A percentile compares a stretch with the other conserved stretches of the same genome.
These are phyloP conservation scores for Aspergillus sp. DNA, from an alignment of 2,329 filamentous ascomycete genomes.

Conservation along the genomic window DNA sequence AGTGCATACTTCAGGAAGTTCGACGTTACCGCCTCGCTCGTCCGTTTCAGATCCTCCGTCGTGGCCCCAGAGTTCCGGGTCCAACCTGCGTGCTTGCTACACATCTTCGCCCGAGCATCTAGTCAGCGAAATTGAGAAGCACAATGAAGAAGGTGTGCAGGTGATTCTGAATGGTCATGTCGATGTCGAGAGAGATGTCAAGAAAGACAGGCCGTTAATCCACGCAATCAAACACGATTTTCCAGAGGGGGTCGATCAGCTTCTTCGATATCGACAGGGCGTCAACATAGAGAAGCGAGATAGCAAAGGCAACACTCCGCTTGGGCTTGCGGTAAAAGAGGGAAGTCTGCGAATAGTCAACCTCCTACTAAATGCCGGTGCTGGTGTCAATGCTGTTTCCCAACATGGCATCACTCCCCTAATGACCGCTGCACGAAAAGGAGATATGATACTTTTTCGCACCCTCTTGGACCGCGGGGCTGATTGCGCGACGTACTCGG, in stretches of 20 bases:
- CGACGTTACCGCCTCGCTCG: no score
- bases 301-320: conserved; percentile 2
- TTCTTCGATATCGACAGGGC: background rate
- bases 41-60: background rate
- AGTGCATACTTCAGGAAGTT: no score
- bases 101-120: background rate
- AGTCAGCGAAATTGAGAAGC: background rate
- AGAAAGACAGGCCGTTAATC: conserved; percentile 4
- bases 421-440: conserved; percentile 8
- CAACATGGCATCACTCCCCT: conserved; percentile 4
- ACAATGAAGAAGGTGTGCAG: background rate
- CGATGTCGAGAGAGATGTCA: background rate
- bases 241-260: background rate
- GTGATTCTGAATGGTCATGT: background rate
- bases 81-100: background rate
- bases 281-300: conserved; percentile 6
- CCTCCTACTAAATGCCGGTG: background rate
- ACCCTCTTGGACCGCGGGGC: conserved; percentile 2
- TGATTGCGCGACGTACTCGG: background rate
- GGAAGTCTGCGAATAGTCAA: background rate
- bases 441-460: background rate
- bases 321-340: conserved; percentile 1
- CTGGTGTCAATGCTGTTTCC: conserved; percentile 3
- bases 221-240: background rate
- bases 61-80: background rate